Percentiles rank a stretch among this genome's conserved stretches.
Conservation (phyloP, 2,329 filamentous ascomycete genomes). For the Dactylonectria macrodidyma region DNA sequence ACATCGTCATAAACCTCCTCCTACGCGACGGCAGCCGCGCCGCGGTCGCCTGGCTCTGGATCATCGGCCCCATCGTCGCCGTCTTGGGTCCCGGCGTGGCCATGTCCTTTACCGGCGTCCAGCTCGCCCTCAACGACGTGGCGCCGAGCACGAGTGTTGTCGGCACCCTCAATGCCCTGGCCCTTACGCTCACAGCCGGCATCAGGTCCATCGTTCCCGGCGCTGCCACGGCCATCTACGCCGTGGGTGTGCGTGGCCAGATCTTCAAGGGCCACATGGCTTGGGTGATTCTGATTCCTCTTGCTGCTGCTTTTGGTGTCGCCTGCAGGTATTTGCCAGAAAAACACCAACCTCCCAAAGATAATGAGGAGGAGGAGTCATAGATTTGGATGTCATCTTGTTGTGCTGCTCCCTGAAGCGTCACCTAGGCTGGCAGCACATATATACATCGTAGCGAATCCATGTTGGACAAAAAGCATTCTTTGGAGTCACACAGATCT, state of each 20-base stretch:
- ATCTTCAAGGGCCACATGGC: slow-evolving; percentile 72
- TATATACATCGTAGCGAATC: neutral
- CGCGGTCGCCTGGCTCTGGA: slow-evolving; percentile 69
- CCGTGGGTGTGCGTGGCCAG: slow-evolving; percentile 74
- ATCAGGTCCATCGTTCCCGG: slow-evolving; percentile 78
- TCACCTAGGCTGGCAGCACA: neutral
- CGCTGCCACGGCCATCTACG: slow-evolving; percentile 77
- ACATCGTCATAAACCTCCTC: slow-evolving; percentile 69
- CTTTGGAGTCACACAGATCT: neutral
- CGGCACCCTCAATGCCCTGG: slow-evolving; percentile 78
- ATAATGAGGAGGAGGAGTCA: slow-evolving; percentile 28
- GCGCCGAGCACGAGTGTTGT: slow-evolving; percentile 75
- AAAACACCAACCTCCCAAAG: slow-evolving; percentile 38
- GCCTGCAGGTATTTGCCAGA: slow-evolving; percentile 48
- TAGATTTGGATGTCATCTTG: neutral
- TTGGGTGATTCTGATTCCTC: slow-evolving; percentile 53
- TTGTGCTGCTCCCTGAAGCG: neutral
- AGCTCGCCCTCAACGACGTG: slow-evolving; percentile 83
- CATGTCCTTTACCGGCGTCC: slow-evolving; percentile 80
- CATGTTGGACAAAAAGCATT: neutral
- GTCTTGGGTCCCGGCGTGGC: slow-evolving; percentile 73
- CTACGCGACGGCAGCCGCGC: slow-evolving; percentile 54
- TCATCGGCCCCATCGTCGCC: slow-evolving; percentile 57
- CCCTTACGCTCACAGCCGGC: slow-evolving; percentile 71
- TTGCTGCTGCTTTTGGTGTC: slow-evolving; percentile 48